Percentiles rank a stretch among this genome's conserved stretches.
These are phyloP conservation scores for Suillus ampliporus DNA, from an alignment of 768 basidiomycete species.

Conservation along the genomic window DNA sequence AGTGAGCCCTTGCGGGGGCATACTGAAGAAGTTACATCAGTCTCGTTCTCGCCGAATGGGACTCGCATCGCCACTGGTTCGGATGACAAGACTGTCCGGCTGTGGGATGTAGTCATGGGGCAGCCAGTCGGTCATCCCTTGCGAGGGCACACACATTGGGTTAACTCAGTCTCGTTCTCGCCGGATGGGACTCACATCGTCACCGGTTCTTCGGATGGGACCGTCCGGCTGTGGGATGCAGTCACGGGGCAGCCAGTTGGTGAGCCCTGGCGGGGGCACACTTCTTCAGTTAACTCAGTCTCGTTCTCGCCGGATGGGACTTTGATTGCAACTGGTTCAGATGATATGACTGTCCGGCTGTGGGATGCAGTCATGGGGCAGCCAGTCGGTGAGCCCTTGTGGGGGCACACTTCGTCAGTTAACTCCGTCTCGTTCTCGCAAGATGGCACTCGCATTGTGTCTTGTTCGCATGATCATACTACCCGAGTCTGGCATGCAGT, in stretches of 20 bases:
- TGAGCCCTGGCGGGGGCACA: neutral
- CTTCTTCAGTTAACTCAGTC: neutral
- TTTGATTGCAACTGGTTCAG: neutral
- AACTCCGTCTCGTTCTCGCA: slow-evolving; percentile 5
- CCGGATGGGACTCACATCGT: neutral
- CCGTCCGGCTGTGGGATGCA: slow-evolving; percentile 6
- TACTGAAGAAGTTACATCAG: neutral
- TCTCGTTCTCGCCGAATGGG: slow-evolving; percentile 5
- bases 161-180: slow-evolving; percentile 5
- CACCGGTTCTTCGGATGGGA: neutral
- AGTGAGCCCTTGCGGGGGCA: slow-evolving; percentile 1
- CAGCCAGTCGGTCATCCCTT: neutral
- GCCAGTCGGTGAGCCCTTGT: neutral
- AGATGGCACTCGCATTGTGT: neutral
- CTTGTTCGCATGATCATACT: neutral
- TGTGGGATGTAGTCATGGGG: neutral
- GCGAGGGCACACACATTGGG: neutral
- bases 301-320: neutral
- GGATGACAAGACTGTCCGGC: neutral
- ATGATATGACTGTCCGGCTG: neutral
- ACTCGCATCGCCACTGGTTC: slow-evolving; percentile 5
- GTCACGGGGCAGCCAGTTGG: neutral
- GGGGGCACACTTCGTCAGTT: neutral
- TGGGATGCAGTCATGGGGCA: neutral
- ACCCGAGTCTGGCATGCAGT: slow-evolving; percentile 2